phyloP scores from a whole-genome alignment of 2,329 filamentous ascomycete genomes.

The Phyllosticta paracitricarpa region DNA sequence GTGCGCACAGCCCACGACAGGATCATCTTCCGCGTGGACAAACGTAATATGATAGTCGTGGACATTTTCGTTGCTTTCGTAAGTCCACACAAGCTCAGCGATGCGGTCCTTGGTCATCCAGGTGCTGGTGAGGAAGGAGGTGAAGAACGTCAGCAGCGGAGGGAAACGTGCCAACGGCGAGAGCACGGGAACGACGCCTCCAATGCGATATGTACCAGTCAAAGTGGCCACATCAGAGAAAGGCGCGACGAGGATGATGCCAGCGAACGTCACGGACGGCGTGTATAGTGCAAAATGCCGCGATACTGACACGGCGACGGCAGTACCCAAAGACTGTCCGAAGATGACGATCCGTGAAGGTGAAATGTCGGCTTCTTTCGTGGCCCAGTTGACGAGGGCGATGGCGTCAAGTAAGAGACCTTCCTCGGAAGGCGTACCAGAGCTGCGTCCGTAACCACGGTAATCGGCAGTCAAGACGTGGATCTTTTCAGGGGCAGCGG shows the following conservation, averaged over 20 bases:
- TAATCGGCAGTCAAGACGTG: conserved; percentile 79
- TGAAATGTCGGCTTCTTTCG: conserved; percentile 55
- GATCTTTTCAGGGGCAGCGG: conserved; percentile 40
- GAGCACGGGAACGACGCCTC: conserved; percentile 45
- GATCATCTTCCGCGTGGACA: conserved; percentile 44
- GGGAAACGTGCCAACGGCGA: conserved; percentile 43
- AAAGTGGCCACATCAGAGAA: conserved; percentile 47
- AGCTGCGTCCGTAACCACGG: conserved; percentile 76
- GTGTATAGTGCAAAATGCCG: conserved; percentile 32
- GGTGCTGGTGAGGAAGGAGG: conserved; percentile 38
- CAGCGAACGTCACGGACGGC: conserved; percentile 41
- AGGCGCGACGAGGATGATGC: conserved; percentile 46
- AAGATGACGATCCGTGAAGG: conserved; percentile 67
- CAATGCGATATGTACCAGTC: conserved; percentile 48
- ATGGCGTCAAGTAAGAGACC: conserved; percentile 73
- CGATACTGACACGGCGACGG: conserved; percentile 39
- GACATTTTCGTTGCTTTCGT: conserved; percentile 23
- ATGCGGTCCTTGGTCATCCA: conserved; percentile 44
- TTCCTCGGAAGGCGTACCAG: conserved; percentile 65
- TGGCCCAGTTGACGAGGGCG: conserved; percentile 63
- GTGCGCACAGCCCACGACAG: conserved; percentile 42
- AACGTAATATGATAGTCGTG: conserved; percentile 37
- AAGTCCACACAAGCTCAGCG: conserved; percentile 31
- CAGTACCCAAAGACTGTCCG: conserved; percentile 83
- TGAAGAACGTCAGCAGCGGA: conserved; percentile 30